These are phyloP conservation scores for Trichomonas tenax DNA, from an alignment of 208 protist species.

Conservation along the genomic window DNA sequence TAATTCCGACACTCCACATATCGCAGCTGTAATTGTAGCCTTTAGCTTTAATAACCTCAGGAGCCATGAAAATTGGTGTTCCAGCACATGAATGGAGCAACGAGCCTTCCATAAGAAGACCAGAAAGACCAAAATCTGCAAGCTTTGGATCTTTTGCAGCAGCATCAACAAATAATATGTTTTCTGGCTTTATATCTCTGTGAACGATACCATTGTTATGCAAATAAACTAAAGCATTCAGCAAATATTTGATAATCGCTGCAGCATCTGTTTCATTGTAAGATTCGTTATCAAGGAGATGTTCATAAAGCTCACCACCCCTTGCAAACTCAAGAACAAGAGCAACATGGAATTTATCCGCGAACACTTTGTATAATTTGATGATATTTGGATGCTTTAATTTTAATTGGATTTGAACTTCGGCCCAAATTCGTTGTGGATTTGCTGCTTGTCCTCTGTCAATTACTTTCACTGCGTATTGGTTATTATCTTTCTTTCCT, in stretches of 20 bases:
- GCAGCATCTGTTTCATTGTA: background rate
- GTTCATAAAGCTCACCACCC: background rate
- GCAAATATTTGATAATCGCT: background rate
- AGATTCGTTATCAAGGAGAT: background rate
- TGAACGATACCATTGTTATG: background rate
- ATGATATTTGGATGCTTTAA: background rate
- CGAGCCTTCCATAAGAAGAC: background rate
- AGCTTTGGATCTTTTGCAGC: background rate
- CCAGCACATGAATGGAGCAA: slow-evolving; percentile 5
- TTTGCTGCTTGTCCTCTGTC: background rate
- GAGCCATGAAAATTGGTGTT: slow-evolving; percentile 26
- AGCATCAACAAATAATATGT: background rate
- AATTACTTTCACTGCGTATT: background rate
- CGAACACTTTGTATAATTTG: background rate
- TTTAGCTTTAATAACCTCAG: slow-evolving; percentile 22
- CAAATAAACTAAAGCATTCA: background rate
- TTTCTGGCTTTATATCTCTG: background rate
- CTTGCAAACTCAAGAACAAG: background rate
- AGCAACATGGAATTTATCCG: background rate
- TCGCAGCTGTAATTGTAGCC: background rate
- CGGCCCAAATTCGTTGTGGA: background rate
- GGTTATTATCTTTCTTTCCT: background rate
- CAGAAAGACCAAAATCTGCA: background rate
- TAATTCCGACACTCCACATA: slow-evolving; percentile 25
- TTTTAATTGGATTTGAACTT: background rate